Percentiles rank a stretch among this genome's conserved stretches.
phyloP scores from a whole-genome alignment of 2,329 filamentous ascomycete species.

The Fusarium torreyae region DNA sequence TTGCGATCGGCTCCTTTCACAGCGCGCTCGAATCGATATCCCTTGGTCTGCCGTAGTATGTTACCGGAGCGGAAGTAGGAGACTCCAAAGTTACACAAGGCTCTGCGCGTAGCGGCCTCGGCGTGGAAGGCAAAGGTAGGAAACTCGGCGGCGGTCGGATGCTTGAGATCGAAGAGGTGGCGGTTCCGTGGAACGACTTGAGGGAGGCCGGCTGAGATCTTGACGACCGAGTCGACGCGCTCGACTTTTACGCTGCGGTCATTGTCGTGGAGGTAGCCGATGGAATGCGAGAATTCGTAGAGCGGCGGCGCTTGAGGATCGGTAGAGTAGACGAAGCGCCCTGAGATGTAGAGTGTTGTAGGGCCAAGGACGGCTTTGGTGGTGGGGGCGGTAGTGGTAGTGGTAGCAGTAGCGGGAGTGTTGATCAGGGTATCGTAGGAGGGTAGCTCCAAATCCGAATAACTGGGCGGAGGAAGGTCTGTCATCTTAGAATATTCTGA shows the following conservation, averaged over 20 bases:
- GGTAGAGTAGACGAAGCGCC: slow-evolving; percentile 54
- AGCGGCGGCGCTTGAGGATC: slow-evolving; percentile 50
- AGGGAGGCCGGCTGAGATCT: slow-evolving; percentile 43
- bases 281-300: slow-evolving; percentile 56
- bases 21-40: slow-evolving; percentile 52
- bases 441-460: slow-evolving; percentile 36
- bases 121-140: slow-evolving; percentile 54
- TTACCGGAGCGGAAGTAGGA: slow-evolving; percentile 45
- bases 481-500: slow-evolving; percentile 20
- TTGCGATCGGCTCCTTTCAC: slow-evolving; percentile 45
- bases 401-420: slow-evolving; percentile 7
- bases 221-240: slow-evolving; percentile 52
- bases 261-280: slow-evolving; percentile 53
- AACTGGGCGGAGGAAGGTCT: slow-evolving; percentile 29
- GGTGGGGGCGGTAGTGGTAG: slow-evolving; percentile 19
- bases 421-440: slow-evolving; percentile 44
- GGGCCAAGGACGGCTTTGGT: slow-evolving; percentile 46
- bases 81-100: slow-evolving; percentile 51
- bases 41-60: slow-evolving; percentile 44
- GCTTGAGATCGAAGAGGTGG: slow-evolving; percentile 56
- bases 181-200: slow-evolving; percentile 50
- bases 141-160: slow-evolving; percentile 48
- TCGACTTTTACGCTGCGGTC: slow-evolving; percentile 52
- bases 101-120: slow-evolving; percentile 51
- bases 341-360: slow-evolving; percentile 53